Evolutionary conservation across 2,329 filamentous ascomycete genomes (phyloP).

Genomic region (Botrytis medusae): DNA sequence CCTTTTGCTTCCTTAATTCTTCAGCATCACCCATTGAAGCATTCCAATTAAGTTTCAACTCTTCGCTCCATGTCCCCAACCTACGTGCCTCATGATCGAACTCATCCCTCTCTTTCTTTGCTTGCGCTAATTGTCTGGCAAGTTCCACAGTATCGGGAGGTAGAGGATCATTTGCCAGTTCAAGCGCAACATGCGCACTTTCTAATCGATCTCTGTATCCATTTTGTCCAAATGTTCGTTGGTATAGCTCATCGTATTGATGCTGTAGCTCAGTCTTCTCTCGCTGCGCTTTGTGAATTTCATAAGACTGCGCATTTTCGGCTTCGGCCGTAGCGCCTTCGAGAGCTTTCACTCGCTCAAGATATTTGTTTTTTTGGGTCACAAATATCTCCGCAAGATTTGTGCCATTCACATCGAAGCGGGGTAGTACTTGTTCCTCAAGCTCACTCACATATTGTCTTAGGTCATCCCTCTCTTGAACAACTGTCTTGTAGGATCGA

Average conservation of each 20-base stretch:
- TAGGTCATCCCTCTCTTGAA: slow-evolving; percentile 13
- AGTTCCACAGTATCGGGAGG: neutral
- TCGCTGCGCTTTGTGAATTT: neutral
- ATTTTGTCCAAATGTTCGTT: neutral
- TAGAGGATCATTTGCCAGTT: neutral
- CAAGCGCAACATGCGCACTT: slow-evolving; percentile 16
- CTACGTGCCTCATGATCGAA: neutral
- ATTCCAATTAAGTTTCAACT: slow-evolving; percentile 1
- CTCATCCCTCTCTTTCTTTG: slow-evolving; percentile 3
- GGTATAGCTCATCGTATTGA: neutral
- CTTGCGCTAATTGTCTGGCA: neutral
- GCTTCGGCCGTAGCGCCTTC: neutral
- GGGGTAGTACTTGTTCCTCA: slow-evolving; percentile 1
- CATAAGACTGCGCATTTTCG: neutral
- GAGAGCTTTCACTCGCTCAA: neutral
- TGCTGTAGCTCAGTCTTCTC: neutral
- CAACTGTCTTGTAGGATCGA: neutral
- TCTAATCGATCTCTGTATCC: slow-evolving; percentile 8
- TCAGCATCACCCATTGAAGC: neutral
- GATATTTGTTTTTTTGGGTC: slow-evolving; percentile 1
- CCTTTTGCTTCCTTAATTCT: neutral
- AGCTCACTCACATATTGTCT: slow-evolving; percentile 3
- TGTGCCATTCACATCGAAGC: slow-evolving; percentile 3
- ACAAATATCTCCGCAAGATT: neutral
- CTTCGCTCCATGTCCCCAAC: neutral